These are phyloP conservation scores for Paramecium sonneborni DNA, from an alignment of 73 alveolate species.

Conservation along the genomic window DNA sequence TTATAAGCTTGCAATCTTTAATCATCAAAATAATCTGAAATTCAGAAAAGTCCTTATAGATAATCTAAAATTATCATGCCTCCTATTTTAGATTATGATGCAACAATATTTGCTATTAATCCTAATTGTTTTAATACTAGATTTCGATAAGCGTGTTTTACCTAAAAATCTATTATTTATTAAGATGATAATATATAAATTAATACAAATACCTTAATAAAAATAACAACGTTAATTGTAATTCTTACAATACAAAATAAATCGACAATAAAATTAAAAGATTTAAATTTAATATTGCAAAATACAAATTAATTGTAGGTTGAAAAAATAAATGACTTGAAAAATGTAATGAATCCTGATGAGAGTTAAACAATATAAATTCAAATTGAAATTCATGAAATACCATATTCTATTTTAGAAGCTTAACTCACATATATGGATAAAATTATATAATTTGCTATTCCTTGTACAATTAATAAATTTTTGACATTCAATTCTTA, in stretches of 20 bases:
- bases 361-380: background rate
- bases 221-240: background rate
- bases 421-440: background rate
- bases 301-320: background rate
- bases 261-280: background rate
- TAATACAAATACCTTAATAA: background rate
- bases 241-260: background rate
- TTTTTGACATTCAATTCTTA: background rate
- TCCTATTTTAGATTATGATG: background rate
- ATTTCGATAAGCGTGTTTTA: slow-evolving; percentile 38
- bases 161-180: background rate
- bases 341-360: background rate
- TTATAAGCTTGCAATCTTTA: background rate
- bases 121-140: background rate
- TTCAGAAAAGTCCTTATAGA: background rate
- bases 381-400: background rate
- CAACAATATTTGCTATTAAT: slow-evolving; percentile 26
- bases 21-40: background rate
- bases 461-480: slow-evolving; percentile 52
- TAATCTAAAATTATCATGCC: slow-evolving; percentile 6
- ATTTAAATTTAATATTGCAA: background rate
- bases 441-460: background rate
- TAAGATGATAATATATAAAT: slow-evolving; percentile 9
- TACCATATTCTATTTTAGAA: background rate
- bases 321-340: background rate